Evolutionary conservation across 1,139 yeast species (phyloP).

Genomic region (Arxiozyma slooffiae): DNA sequence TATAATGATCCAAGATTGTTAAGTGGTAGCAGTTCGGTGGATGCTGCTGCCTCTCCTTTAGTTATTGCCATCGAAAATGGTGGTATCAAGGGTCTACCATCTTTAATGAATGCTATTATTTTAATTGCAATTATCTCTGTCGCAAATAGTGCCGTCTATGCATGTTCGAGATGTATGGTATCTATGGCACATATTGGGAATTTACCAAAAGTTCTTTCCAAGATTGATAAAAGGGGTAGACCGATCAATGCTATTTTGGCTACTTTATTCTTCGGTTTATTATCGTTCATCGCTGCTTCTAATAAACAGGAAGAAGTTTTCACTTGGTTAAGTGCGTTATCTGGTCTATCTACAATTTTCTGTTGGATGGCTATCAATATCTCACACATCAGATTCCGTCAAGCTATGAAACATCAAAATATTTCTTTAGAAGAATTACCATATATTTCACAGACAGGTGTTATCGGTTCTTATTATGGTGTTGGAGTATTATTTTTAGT

Average conservation of each 20-base stretch:
- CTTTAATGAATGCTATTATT: slow-evolving; percentile 43
- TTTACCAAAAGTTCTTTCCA: slow-evolving; percentile 49
- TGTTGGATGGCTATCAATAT: slow-evolving; percentile 59
- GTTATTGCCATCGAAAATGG: slow-evolving; percentile 44
- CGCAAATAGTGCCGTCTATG: slow-evolving; percentile 59
- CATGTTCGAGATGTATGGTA: slow-evolving; percentile 55
- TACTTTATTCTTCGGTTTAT: slow-evolving; percentile 45
- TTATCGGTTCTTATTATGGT: slow-evolving; percentile 45
- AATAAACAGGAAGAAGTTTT: slow-evolving; percentile 48
- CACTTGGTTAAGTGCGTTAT: slow-evolving; percentile 56
- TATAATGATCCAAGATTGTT: slow-evolving; percentile 45
- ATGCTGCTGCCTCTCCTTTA: slow-evolving; percentile 45
- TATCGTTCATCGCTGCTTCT: slow-evolving; percentile 57
- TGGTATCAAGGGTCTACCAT: slow-evolving; percentile 41
- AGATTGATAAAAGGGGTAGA: slow-evolving; percentile 56
- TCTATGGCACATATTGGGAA: slow-evolving; percentile 57
- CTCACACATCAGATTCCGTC: slow-evolving; percentile 53
- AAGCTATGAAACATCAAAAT: slow-evolving; percentile 45
- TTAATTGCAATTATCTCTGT: slow-evolving; percentile 56
- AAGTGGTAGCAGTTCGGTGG: slow-evolving; percentile 38
- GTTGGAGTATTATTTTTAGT: slow-evolving; percentile 41
- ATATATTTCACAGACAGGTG: slow-evolving; percentile 46
- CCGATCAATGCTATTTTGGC: slow-evolving; percentile 49
- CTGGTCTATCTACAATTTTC: slow-evolving; percentile 56
- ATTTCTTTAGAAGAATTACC: slow-evolving; percentile 45